Conservation (phyloP, 495 filamentous ascomycete species). For the Aspergillus haitiensis region DNA sequence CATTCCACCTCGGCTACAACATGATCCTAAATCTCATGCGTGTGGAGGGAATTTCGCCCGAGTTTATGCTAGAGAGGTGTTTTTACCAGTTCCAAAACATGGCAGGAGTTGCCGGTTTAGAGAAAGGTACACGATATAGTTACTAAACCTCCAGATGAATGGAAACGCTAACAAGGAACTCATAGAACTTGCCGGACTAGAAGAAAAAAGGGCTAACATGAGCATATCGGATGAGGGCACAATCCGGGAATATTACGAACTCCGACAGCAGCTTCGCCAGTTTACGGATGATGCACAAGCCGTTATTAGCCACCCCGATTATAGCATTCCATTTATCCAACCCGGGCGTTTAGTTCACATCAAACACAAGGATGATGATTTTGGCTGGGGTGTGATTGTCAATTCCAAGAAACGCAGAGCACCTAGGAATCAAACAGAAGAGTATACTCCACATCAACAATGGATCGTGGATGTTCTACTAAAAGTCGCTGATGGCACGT, state of each 20-base stretch:
- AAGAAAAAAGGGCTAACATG: constrained; percentile 68
- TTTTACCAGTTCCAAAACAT: constrained; percentile 98
- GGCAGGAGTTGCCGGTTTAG: constrained; percentile 75
- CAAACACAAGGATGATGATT: constrained; percentile 74
- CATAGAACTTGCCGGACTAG: constrained; percentile 68
- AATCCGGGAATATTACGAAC: constrained; percentile 86
- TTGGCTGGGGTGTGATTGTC: constrained; percentile 89
- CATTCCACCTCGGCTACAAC: constrained; percentile 98
- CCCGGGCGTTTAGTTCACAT: constrained; percentile 81
- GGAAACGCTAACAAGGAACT: constrained; percentile 24
- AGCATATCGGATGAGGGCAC: constrained; percentile 80
- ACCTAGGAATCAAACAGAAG: constrained; percentile 60
- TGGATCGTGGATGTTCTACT: constrained; percentile 82
- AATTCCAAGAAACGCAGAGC: constrained; percentile 63
- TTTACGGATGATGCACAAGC: constrained; percentile 82
- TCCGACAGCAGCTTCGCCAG: constrained; percentile 76
- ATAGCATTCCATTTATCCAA: constrained; percentile 77
- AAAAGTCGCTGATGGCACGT: constrained; percentile 60
- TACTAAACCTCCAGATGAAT: not conserved
- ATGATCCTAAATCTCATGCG: constrained; percentile 96
- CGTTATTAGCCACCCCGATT: constrained; percentile 86
- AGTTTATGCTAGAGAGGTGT: constrained; percentile 94
- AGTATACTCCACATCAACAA: constrained; percentile 67
- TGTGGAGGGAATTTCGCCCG: constrained; percentile 93
- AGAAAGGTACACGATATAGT: constrained; percentile 53